Conservation (phyloP, 2,329 filamentous ascomycete species). For the Neofusicoccum parvum region DNA sequence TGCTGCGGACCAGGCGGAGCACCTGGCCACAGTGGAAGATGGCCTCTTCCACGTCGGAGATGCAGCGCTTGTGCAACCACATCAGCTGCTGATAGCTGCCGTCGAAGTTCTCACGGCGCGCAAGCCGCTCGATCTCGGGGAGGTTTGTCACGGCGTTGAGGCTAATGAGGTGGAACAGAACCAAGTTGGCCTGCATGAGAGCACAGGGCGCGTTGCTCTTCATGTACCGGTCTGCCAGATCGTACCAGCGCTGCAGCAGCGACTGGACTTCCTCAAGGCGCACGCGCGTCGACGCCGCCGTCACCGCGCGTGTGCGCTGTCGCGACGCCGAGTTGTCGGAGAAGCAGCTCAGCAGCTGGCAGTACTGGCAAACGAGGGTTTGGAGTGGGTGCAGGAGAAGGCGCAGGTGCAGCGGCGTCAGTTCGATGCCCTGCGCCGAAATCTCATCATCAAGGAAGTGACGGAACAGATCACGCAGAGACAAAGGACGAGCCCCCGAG, state of each 20-base stretch:
- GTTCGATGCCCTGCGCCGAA: conserved; percentile 52
- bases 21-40: conserved; percentile 71
- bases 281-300: conserved; percentile 61
- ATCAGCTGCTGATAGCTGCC: conserved; percentile 58
- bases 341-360: conserved; percentile 67
- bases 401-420: conserved; percentile 63
- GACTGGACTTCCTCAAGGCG: conserved; percentile 66
- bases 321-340: conserved; percentile 54
- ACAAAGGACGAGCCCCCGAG: conserved; percentile 57
- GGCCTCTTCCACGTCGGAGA: conserved; percentile 64
- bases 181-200: conserved; percentile 65
- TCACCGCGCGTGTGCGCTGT: conserved; percentile 54
- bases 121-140: conserved; percentile 66
- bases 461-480: conserved; percentile 67
- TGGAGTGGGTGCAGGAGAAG: conserved; percentile 70
- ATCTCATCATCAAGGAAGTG: conserved; percentile 68
- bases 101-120: conserved; percentile 62
- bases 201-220: conserved; percentile 60
- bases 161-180: conserved; percentile 71
- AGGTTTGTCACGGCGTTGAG: conserved; percentile 71
- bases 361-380: conserved; percentile 64
- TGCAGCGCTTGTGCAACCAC: conserved; percentile 63
- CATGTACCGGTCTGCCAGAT: conserved; percentile 60
- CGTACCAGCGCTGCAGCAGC: conserved; percentile 67
- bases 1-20: conserved; percentile 60